Percentiles rank a stretch among this genome's conserved stretches.
phyloP scores from a whole-genome alignment of 768 basidiomycete species.

The Rhodosporidiobolus sp. region DNA sequence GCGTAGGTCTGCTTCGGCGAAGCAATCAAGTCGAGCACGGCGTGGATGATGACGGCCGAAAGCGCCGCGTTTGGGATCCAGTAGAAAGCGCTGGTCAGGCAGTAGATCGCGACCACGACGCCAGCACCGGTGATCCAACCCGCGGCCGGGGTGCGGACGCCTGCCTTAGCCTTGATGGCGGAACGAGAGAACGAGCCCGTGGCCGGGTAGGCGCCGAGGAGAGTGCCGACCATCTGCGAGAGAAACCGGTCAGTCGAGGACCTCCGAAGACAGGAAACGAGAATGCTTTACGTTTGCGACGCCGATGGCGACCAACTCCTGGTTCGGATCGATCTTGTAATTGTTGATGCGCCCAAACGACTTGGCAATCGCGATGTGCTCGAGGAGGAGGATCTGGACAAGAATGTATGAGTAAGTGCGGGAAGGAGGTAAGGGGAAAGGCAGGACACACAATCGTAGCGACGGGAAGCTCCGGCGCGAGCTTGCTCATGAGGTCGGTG shows the following conservation, averaged over 20 bases:
- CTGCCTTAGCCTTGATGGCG: slow-evolving; percentile 90
- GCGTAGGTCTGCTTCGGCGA: slow-evolving; percentile 74
- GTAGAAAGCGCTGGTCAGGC: slow-evolving; percentile 62
- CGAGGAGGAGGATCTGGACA: slow-evolving; percentile 57
- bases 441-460: slow-evolving; percentile 69
- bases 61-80: slow-evolving; percentile 57
- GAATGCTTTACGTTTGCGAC: slow-evolving; percentile 6
- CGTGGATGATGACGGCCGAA: slow-evolving; percentile 59
- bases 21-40: slow-evolving; percentile 65
- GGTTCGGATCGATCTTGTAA: slow-evolving; percentile 81
- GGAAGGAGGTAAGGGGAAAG: too few relatives aligned
- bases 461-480: slow-evolving; percentile 73
- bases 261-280: too few relatives aligned
- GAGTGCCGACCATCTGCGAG: slow-evolving; percentile 67
- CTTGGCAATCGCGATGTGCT: slow-evolving; percentile 86
- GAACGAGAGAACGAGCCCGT: slow-evolving; percentile 99
- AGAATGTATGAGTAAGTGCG: too few relatives aligned
- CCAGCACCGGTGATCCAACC: slow-evolving; percentile 80
- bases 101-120: slow-evolving; percentile 90
- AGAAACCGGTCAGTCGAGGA: too few relatives aligned
- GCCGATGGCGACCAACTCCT: slow-evolving; percentile 66
- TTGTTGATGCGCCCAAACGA: slow-evolving; percentile 89
- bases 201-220: slow-evolving; percentile 89
- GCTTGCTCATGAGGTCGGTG: slow-evolving; percentile 15
- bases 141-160: slow-evolving; percentile 90